Evolutionary conservation across 345 rosid species (phyloP).

Genomic region (Jatropha curcas): DNA sequence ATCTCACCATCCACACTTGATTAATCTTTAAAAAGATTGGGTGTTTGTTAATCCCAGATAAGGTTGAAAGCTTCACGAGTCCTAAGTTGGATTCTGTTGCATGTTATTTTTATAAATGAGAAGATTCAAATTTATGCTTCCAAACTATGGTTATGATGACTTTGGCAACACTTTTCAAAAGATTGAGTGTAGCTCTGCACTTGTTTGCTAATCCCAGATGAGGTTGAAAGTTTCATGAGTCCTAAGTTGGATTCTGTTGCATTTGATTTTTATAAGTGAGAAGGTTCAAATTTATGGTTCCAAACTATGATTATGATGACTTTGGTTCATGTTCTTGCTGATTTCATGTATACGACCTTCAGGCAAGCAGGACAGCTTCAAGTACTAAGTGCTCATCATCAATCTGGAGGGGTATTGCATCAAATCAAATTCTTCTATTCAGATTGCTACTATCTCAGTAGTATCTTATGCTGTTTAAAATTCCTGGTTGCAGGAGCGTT

Average conservation of each 20-base stretch:
- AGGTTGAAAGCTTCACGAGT: not conserved
- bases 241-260: not conserved
- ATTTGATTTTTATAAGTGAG: not conserved
- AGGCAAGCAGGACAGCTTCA: conserved; percentile 86
- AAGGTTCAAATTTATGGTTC: not conserved
- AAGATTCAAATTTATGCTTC: not conserved
- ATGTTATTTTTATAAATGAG: not conserved
- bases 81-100: not conserved
- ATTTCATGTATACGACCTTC: conserved; percentile 15
- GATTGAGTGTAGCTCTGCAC: not conserved
- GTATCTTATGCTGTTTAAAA: not conserved
- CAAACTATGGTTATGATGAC: not conserved
- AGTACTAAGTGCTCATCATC: conserved; percentile 94
- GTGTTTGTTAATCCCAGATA: not conserved
- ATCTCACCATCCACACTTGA: not conserved
- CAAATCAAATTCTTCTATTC: conserved; percentile 6
- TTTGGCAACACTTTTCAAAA: not conserved
- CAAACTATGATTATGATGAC: not conserved
- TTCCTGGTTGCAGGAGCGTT: conserved; percentile 56
- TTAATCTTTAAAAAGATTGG: not conserved
- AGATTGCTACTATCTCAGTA: conserved; percentile 4
- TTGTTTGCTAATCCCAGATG: not conserved
- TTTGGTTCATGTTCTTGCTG: conserved; percentile 12
- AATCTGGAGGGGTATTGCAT: conserved; percentile 82
- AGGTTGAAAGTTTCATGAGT: not conserved